These are phyloP conservation scores for Fusarium ambrosium DNA, from an alignment of 2,329 filamentous ascomycete genomes.

Conservation along the genomic window DNA sequence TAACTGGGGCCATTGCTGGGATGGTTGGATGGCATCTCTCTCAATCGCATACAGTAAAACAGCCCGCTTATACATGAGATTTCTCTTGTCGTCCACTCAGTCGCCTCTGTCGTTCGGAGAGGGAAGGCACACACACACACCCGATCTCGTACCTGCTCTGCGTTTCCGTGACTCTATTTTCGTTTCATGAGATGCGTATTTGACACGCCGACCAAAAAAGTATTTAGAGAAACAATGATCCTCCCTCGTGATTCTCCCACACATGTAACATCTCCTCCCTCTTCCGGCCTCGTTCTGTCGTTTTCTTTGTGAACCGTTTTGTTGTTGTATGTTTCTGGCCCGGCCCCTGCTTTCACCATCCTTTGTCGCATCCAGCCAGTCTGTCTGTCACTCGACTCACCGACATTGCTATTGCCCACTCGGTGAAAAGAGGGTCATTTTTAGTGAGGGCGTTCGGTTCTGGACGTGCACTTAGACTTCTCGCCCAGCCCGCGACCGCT, in stretches of 20 bases:
- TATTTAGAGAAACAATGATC: conserved; percentile 39
- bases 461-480: conserved; percentile 41
- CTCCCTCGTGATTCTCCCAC: conserved; percentile 18
- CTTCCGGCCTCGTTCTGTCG: conserved; percentile 12
- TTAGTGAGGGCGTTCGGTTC: conserved; percentile 38
- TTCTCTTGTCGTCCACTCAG: conserved; percentile 17
- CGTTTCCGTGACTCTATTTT: conserved; percentile 34
- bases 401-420: conserved; percentile 32
- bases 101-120: conserved; percentile 4
- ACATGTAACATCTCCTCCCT: conserved; percentile 16
- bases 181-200: conserved; percentile 13
- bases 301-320: conserved; percentile 19
- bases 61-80: conserved; percentile 11
- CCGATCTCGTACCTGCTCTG: conserved; percentile 22
- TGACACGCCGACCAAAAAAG: conserved; percentile 21
- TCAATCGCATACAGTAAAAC: neutral
- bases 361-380: conserved; percentile 7
- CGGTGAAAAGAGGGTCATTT: conserved; percentile 31
- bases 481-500: conserved; percentile 38
- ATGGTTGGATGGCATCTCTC: conserved; percentile 33
- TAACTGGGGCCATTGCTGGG: conserved; percentile 27
- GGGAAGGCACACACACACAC: conserved; percentile 25
- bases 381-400: conserved; percentile 28
- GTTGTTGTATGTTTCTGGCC: conserved; percentile 1
- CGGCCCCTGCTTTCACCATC: conserved; percentile 9